Evolutionary conservation across 78 protist species (phyloP).

Genomic region (slime mould (Dictyostelium discoideum)): DNA sequence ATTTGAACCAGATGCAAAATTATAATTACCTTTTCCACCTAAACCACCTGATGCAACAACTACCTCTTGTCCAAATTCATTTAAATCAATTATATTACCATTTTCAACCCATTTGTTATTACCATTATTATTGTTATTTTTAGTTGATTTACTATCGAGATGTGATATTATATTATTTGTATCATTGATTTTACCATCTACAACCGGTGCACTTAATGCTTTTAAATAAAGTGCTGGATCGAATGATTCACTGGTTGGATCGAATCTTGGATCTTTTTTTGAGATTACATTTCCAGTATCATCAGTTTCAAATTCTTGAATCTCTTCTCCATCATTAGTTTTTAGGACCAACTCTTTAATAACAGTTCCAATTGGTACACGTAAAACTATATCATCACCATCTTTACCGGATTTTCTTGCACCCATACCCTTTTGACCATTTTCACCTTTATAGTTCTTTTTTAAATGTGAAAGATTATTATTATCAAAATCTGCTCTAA

Average conservation of each 20-base stretch:
- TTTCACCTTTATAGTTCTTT: constrained; percentile 12
- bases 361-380: constrained; percentile 75
- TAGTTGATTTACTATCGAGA: not conserved
- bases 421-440: constrained; percentile 45
- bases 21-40: constrained; percentile 78
- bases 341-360: constrained; percentile 1
- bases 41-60: constrained; percentile 39
- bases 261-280: constrained; percentile 21
- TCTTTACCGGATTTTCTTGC: constrained; percentile 30
- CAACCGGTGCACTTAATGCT: constrained; percentile 32
- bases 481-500: constrained; percentile 31
- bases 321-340: not conserved
- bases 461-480: constrained; percentile 62
- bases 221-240: constrained; percentile 19
- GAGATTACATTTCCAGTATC: not conserved
- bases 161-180: not conserved
- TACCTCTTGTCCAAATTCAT: constrained; percentile 32
- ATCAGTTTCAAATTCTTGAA: not conserved
- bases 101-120: not conserved
- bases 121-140: not conserved
- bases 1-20: constrained; percentile 72
- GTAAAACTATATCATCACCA: constrained; percentile 53
- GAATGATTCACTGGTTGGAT: not conserved
- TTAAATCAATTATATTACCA: constrained; percentile 3
- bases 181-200: constrained; percentile 25